Conservation (phyloP, 75 land plant genomes). For the Pinus albicaulis region DNA sequence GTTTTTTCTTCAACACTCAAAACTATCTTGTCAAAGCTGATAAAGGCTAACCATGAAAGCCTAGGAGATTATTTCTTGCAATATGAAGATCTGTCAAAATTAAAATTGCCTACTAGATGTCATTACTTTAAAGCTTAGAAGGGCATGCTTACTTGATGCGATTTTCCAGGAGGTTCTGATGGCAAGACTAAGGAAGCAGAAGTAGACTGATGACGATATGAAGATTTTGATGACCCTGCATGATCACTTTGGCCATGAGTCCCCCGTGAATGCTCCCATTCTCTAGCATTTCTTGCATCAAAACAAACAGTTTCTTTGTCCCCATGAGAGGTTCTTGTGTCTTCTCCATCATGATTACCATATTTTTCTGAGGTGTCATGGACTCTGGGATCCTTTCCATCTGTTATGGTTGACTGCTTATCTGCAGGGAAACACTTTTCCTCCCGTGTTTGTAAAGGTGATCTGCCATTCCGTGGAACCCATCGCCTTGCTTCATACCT, state of each 20-base stretch:
- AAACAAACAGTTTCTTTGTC: neutral
- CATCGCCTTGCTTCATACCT: constrained; percentile 85
- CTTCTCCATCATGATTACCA: neutral
- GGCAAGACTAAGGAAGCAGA: neutral
- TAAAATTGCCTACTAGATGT: constrained; percentile 2
- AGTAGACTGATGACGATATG: neutral
- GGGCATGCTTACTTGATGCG: neutral
- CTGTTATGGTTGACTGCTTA: constrained; percentile 14
- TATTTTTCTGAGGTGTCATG: neutral
- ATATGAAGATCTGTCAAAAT: neutral
- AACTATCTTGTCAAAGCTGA: too few species aligned
- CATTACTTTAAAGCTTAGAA: neutral
- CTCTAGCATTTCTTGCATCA: constrained; percentile 5
- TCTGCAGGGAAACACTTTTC: constrained; percentile 17
- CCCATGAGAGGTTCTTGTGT: neutral
- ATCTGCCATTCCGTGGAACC: constrained; percentile 28
- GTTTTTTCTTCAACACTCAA: too few species aligned
- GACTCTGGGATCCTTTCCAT: constrained; percentile 11
- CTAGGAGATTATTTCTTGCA: neutral
- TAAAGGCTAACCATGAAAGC: neutral
- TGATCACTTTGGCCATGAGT: neutral
- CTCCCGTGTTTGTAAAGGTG: constrained; percentile 11
- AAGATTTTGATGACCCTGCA: constrained; percentile 6
- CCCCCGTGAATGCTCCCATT: neutral
- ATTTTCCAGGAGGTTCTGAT: neutral